A percentile compares a stretch with the other conserved stretches of the same genome.
phyloP scores from a whole-genome alignment of 352 stramenopile genomes.

The Pythium brachiatum region DNA sequence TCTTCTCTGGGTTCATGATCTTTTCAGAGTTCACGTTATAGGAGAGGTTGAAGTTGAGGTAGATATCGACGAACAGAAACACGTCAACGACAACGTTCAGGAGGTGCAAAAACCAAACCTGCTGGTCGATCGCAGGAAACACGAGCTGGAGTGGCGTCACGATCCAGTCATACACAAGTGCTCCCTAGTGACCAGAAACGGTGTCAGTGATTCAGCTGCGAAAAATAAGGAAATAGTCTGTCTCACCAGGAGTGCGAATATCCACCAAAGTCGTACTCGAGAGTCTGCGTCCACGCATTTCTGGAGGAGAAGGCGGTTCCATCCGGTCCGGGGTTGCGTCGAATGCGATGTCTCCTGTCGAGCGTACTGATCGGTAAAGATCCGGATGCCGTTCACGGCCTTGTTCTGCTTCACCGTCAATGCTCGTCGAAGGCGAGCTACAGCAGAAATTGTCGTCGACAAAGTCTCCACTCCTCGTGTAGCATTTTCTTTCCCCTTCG shows the following conservation, averaged over 20 bases:
- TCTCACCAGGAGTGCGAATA: constrained; percentile 28
- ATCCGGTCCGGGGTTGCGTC: background rate
- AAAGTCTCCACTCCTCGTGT: background rate
- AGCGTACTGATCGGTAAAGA: constrained; percentile 25
- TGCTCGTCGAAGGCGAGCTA: constrained; percentile 6
- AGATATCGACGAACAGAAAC: constrained; percentile 37
- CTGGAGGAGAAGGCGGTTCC: constrained; percentile 6
- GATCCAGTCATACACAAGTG: constrained; percentile 35
- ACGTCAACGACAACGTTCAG: constrained; percentile 35
- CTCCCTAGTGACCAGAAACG: background rate
- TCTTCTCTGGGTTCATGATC: constrained; percentile 38
- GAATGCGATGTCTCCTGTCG: background rate
- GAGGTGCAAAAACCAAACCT: constrained; percentile 25
- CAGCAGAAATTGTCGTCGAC: background rate
- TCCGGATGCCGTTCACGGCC: background rate
- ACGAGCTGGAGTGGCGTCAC: constrained; percentile 48
- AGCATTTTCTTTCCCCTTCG: background rate
- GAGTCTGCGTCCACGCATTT: constrained; percentile 25
- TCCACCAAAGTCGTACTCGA: constrained; percentile 40
- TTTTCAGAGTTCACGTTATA: constrained; percentile 51
- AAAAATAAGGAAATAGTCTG: background rate
- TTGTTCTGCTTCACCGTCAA: constrained; percentile 6
- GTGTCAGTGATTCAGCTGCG: background rate
- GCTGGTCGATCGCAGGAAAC: constrained; percentile 37
- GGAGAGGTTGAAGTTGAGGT: constrained; percentile 59